Percentiles rank a stretch among this genome's conserved stretches.
Evolutionary conservation across 108 stramenopile genomes (phyloP).

Genomic region (Licmophora abbreviata): DNA sequence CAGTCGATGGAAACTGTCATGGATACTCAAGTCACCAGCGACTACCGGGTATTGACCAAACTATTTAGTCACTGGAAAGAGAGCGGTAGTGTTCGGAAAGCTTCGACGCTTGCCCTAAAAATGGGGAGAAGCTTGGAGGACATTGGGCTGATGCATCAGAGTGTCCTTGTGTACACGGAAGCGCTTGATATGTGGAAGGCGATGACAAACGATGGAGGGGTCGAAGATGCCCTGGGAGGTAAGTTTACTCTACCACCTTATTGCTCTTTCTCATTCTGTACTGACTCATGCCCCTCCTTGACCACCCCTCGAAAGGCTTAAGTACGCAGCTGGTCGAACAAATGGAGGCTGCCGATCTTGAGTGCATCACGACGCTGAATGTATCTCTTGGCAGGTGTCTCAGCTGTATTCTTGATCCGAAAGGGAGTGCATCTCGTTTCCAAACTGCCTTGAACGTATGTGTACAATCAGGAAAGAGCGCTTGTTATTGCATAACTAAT

Average conservation of each 20-base stretch:
- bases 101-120: conserved; percentile 36
- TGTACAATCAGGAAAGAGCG: not conserved
- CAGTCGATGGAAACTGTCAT: conserved; percentile 34
- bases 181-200: conserved; percentile 35
- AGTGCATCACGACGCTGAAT: conserved; percentile 1
- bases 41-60: conserved; percentile 29
- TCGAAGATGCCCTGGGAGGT: conserved; percentile 14
- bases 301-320: conserved; percentile 9
- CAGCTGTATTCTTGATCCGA: conserved; percentile 6
- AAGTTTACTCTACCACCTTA: not conserved
- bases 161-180: conserved; percentile 39
- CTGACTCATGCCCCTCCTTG: conserved; percentile 4
- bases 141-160: conserved; percentile 40
- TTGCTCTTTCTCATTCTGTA: conserved; percentile 5
- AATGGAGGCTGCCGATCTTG: conserved; percentile 4
- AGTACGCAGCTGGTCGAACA: conserved; percentile 6
- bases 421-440: conserved; percentile 8
- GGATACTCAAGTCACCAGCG: conserved; percentile 14
- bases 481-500: not conserved
- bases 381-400: conserved; percentile 4
- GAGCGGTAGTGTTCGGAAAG: conserved; percentile 30
- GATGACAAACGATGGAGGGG: conserved; percentile 18
- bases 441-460: conserved; percentile 4
- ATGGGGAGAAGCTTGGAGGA: conserved; percentile 45
- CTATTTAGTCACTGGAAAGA: conserved; percentile 52